These are phyloP conservation scores for Collybia mongolica DNA, from an alignment of 768 basidiomycete genomes.

Conservation along the genomic window DNA sequence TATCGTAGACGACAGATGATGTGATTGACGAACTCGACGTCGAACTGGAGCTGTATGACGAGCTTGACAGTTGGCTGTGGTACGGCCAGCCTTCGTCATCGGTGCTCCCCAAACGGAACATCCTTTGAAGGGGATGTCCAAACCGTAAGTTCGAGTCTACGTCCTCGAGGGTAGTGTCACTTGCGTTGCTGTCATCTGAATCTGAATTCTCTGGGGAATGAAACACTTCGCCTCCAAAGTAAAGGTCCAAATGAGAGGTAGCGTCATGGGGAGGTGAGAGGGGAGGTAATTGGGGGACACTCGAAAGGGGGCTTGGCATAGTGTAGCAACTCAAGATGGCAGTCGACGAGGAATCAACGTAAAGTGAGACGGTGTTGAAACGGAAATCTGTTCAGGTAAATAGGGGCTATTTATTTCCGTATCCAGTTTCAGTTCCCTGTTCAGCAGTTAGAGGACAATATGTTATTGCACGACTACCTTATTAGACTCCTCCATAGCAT, in stretches of 20 bases:
- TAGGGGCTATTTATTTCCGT: too few relatives aligned
- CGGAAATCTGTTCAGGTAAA: too few relatives aligned
- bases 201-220: slow-evolving; percentile 19
- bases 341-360: too few relatives aligned
- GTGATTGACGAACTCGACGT: slow-evolving; percentile 25
- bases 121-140: slow-evolving; percentile 33
- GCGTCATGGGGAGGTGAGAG: background rate
- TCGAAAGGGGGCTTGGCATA: slow-evolving; percentile 1
- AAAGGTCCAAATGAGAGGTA: slow-evolving; percentile 6
- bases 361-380: too few relatives aligned
- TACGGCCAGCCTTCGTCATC: slow-evolving; percentile 16
- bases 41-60: slow-evolving; percentile 14
- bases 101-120: slow-evolving; percentile 26
- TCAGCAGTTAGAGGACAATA: too few relatives aligned
- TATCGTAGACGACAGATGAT: slow-evolving; percentile 28
- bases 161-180: slow-evolving; percentile 32
- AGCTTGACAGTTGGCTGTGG: slow-evolving; percentile 18
- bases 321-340: background rate
- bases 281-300: background rate
- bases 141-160: slow-evolving; percentile 17
- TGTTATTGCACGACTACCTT: too few relatives aligned
- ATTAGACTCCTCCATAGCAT: too few relatives aligned
- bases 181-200: slow-evolving; percentile 21
- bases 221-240: slow-evolving; percentile 17
- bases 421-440: too few relatives aligned